Base-by-base conservation (phyloP, 1,139 yeast species). In the Suhomyces maxii region DNA sequence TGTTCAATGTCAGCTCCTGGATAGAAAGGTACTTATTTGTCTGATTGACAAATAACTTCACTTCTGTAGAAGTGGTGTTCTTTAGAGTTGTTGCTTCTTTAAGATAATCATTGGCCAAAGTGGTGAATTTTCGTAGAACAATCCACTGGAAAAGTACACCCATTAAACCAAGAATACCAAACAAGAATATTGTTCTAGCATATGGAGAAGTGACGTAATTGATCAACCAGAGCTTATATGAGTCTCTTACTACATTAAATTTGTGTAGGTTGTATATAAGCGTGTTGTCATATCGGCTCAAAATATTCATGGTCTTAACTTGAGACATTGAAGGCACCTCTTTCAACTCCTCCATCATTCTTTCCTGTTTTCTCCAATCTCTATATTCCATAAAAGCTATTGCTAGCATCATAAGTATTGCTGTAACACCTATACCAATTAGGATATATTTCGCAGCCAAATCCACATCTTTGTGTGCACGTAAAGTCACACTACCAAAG, bases 1-100 rank as follows among this genome's bases (percentile, higher is more conserved):
- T 65, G 61, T 91, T 91, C 34, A 90, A 64, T 5, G 62, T 60
- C 0, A 52, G 43, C 59, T 88, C 63, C 40, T 68, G 64, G 1
- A 42, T 23, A 5, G 46, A 40, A 7, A 72, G 55, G 35, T 60
- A 63, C 2, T n/a, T 33, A 46, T 70, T 68, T 34, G 69, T 59
- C 9, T 56, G 49, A 7, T 37, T 47, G 8, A 66, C 42, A 48
- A 65, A 65, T 7, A 6, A 8, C 6, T n/a, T 23, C 7, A 30
- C 23, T 6, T 34, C 28, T 9, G 40, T 35, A 23, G 37, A 37
- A 26, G 38, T 18, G 14, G 37, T 10, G 9, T 13, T 30, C 3
- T 2, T 18, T 35, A 11, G 23, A 11, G 10, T 4, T 8, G 36
- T 11, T 7, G 28, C 7, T 38, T 13, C 31, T 18, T 18, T 18